Evolutionary conservation across 1,139 yeast species (phyloP).

Genomic region (Ogataea hybrid): DNA sequence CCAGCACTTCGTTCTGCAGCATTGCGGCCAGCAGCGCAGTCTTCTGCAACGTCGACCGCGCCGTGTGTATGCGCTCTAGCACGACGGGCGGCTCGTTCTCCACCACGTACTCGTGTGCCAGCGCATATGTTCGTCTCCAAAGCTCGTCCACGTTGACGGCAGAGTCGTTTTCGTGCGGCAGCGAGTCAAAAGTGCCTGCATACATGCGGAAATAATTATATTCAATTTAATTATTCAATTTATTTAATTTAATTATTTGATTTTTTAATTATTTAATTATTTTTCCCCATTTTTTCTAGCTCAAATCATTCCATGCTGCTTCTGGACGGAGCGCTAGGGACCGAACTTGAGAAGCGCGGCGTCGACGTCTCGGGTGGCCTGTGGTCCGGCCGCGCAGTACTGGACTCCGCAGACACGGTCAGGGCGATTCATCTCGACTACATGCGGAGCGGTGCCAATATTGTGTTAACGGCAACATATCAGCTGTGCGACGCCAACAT

Average conservation of each 20-base stretch:
- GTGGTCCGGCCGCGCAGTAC: slow-evolving; percentile 62
- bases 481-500: slow-evolving; percentile 52
- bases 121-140: slow-evolving; percentile 2
- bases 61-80: slow-evolving; percentile 1
- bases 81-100: slow-evolving; percentile 3
- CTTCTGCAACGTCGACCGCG: slow-evolving; percentile 11
- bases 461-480: slow-evolving; percentile 59
- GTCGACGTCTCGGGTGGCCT: slow-evolving; percentile 37
- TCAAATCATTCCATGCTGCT: slow-evolving; percentile 12
- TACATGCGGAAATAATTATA: no score
- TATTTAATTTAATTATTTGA: no score
- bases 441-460: slow-evolving; percentile 52
- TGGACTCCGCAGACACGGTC: slow-evolving; percentile 47
- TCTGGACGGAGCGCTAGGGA: slow-evolving; percentile 31
- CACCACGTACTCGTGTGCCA: slow-evolving; percentile 5
- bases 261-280: no score
- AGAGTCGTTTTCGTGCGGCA: slow-evolving; percentile 10
- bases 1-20: not conserved
- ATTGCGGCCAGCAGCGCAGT: slow-evolving; percentile 8
- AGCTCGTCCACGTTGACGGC: slow-evolving; percentile 11
- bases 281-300: not conserved
- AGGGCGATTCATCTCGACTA: slow-evolving; percentile 50
- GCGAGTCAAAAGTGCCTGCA: slow-evolving; percentile 2
- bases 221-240: no score
- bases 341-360: slow-evolving; percentile 31